Conservation (phyloP, 129 eudicot species). For the Ambrosia trifida region DNA sequence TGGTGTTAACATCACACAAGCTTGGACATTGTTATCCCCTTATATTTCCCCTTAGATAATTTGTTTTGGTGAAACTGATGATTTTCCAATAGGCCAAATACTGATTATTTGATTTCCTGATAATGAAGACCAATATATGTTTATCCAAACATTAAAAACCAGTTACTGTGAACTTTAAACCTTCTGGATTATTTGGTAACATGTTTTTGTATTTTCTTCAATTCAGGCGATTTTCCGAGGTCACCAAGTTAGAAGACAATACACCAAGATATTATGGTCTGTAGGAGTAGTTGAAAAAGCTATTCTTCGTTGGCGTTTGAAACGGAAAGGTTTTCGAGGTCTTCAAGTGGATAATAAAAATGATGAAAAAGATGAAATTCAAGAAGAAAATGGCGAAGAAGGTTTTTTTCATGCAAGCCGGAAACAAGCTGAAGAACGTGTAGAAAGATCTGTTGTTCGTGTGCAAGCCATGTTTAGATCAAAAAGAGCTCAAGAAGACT, state of each 20-base stretch:
- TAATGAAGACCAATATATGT: not conserved
- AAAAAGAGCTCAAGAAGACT: conserved; percentile 79
- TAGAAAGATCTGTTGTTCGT: conserved; percentile 90
- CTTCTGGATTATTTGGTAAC: conserved; percentile 14
- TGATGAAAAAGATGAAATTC: conserved; percentile 30
- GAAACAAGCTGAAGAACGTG: conserved; percentile 91
- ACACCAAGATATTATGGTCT: conserved; percentile 79
- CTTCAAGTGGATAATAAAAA: conserved; percentile 50
- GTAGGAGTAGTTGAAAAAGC: conserved; percentile 97
- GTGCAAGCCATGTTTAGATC: conserved; percentile 99
- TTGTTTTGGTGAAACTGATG: conserved; percentile 3
- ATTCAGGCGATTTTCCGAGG: conserved; percentile 83
- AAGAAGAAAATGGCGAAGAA: conserved; percentile 63
- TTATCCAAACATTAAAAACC: not conserved
- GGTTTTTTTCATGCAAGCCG: conserved; percentile 86
- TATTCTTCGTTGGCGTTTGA: conserved; percentile 82
- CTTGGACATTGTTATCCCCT: not conserved
- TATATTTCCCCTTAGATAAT: not conserved
- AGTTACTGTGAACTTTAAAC: not conserved
- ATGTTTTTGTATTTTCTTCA: not conserved
- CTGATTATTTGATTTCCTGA: not conserved
- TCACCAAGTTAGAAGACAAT: conserved; percentile 73
- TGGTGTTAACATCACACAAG: not conserved
- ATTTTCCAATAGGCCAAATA: not conserved
- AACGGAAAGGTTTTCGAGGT: conserved; percentile 90